Evolutionary conservation across 1,284 basidiomycete genomes (phyloP), one percentile per base, ranked within the genome.

Genomic region (Malassezia japonica): DNA sequence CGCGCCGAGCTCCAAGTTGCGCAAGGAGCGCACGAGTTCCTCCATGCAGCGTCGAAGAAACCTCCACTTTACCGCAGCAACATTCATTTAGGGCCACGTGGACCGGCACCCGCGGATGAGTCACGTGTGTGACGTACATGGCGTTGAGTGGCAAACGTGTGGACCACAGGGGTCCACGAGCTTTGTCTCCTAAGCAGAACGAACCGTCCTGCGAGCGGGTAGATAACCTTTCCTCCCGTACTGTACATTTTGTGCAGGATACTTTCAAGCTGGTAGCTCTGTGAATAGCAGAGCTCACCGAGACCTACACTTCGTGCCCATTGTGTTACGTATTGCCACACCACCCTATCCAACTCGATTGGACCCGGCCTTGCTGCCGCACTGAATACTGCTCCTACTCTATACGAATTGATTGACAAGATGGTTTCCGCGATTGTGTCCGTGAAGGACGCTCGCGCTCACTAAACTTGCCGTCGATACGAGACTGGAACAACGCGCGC

Each of bases 1-100:
- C 28, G 63, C 42, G 3, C 54, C 47, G 6, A 72, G 52, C 5
- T 59, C 64, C 24, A 72, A 57, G 39, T 64, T 62, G 25, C 60
- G 61, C 32, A 72, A 50, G 20, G 65, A 64, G 15, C 59, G 62
- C 38, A 72, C 42, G 24, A 70, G 57, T 33, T 67, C 65, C 41
- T 72, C 70, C 70, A 72, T 72, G 13, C 24, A 18, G 24, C 38
- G 38, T 23, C 28, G 24, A 44, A 21, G 20, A 23, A 10, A 28
- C 29, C 42, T 44, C 42, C 42, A 44, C 42, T 12, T 42, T 6
- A 27, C 24, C 3, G 21, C 3, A 10, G 38, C 38, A 27, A 24
- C n/a, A 18, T 24, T n/a, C n/a, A n/a, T n/a, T n/a, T 18, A 29
- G n/a, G 12, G 3, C 38, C 13, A 16, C 38, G 24, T n/a, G n/a